A percentile compares a stretch with the other conserved stretches of the same genome.
Conservation (phyloP, 768 basidiomycete genomes). For the Suillus discolor region DNA sequence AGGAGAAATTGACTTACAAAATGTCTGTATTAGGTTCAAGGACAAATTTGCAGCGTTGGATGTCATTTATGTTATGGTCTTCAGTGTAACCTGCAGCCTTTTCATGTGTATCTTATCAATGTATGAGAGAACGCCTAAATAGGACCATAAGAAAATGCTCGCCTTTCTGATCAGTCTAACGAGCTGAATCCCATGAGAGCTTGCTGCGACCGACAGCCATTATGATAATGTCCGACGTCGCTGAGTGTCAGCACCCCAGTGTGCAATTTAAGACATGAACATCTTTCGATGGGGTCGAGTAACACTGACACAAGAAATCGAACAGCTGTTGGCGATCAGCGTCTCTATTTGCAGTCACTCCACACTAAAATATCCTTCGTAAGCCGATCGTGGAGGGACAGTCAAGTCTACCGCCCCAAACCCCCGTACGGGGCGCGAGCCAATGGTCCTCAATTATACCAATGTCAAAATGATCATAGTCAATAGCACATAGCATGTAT, state of each 20-base stretch:
- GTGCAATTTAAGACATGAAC: neutral
- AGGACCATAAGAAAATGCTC: neutral
- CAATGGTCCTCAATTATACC: too few species aligned
- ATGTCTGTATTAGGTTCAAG: neutral
- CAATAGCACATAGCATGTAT: too few species aligned
- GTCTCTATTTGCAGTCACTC: neutral
- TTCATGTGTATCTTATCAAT: neutral
- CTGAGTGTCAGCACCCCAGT: neutral
- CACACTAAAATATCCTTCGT: too few species aligned
- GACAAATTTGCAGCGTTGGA: neutral
- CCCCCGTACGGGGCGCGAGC: too few species aligned
- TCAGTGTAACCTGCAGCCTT: neutral
- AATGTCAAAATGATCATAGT: too few species aligned
- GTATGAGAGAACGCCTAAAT: neutral
- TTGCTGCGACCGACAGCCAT: neutral
- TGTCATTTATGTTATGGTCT: neutral
- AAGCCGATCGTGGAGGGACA: too few species aligned
- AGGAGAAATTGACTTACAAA: neutral
- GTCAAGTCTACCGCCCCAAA: too few species aligned
- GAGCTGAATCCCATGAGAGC: neutral
- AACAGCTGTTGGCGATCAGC: neutral
- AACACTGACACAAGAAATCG: neutral
- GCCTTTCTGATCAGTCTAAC: neutral
- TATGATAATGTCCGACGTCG: neutral
- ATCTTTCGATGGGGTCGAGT: neutral